Evolutionary conservation across 352 stramenopile species (phyloP).

Genomic region (Pythium myriotylum): DNA sequence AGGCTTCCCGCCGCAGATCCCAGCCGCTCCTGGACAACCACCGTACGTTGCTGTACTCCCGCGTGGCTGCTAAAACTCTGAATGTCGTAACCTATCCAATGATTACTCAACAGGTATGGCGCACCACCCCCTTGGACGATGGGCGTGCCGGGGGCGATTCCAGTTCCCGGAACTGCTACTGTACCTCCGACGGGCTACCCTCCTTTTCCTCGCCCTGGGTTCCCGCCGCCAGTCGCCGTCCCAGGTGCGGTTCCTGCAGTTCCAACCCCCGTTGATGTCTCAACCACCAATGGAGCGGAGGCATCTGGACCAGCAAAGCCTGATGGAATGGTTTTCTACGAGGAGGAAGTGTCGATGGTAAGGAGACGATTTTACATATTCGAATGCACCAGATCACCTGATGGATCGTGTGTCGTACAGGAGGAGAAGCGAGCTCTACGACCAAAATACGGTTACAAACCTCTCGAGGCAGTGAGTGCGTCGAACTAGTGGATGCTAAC

Average conservation of each 20-base stretch:
- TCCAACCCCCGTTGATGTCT: background rate
- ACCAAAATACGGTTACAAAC: slow-evolving; percentile 77
- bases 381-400: background rate
- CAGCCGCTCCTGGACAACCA: slow-evolving; percentile 16
- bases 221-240: slow-evolving; percentile 8
- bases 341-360: slow-evolving; percentile 33
- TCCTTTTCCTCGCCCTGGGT: slow-evolving; percentile 17
- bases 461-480: slow-evolving; percentile 28
- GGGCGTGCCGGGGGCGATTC: slow-evolving; percentile 3
- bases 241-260: background rate
- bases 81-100: background rate
- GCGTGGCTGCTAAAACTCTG: background rate
- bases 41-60: slow-evolving; percentile 24
- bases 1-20: slow-evolving; percentile 25
- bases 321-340: slow-evolving; percentile 33
- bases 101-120: slow-evolving; percentile 18
- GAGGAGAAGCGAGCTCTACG: slow-evolving; percentile 81
- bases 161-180: slow-evolving; percentile 2
- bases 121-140: slow-evolving; percentile 26
- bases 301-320: slow-evolving; percentile 24
- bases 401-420: slow-evolving; percentile 25
- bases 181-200: slow-evolving; percentile 9
- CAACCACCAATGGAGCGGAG: background rate
- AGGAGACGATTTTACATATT: background rate
- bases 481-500: slow-evolving; percentile 23